A percentile compares a stretch with the other conserved stretches of the same genome.
Conservation (phyloP, 176 grass and related monocot genomes). For the Oryza punctata region DNA sequence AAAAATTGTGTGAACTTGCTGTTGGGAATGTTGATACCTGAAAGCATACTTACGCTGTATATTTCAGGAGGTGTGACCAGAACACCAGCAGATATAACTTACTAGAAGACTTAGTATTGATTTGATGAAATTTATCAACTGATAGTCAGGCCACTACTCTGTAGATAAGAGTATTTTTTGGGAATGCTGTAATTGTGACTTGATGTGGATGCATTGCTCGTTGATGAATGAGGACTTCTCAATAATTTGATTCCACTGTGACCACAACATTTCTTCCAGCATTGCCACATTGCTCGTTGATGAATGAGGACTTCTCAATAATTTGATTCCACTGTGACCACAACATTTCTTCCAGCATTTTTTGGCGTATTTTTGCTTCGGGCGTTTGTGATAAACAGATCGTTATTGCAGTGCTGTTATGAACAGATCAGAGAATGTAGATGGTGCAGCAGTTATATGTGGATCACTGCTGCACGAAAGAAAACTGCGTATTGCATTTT, state of each 20-base stretch:
- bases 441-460: not conserved
- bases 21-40: conserved; percentile 9
- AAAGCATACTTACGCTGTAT: conserved; percentile 24
- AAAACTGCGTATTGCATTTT: no score
- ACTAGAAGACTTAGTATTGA: conserved; percentile 10
- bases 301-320: conserved; percentile 13
- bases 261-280: not conserved
- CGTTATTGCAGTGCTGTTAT: not conserved
- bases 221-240: conserved; percentile 16
- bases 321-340: not conserved
- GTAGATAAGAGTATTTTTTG: conserved; percentile 21
- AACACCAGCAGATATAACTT: conserved; percentile 9
- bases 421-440: not conserved
- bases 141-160: conserved; percentile 10
- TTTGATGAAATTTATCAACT: not conserved
- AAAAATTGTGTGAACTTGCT: not conserved
- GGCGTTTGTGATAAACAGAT: not conserved
- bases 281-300: conserved; percentile 8
- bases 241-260: conserved; percentile 2
- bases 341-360: not conserved
- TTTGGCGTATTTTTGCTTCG: not conserved
- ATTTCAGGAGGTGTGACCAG: not conserved
- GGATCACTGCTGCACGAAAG: no score
- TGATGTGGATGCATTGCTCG: not conserved
- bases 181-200: conserved; percentile 26